Evolutionary conservation across 495 filamentous ascomycete species (phyloP).

Genomic region (Neurospora sp.): DNA sequence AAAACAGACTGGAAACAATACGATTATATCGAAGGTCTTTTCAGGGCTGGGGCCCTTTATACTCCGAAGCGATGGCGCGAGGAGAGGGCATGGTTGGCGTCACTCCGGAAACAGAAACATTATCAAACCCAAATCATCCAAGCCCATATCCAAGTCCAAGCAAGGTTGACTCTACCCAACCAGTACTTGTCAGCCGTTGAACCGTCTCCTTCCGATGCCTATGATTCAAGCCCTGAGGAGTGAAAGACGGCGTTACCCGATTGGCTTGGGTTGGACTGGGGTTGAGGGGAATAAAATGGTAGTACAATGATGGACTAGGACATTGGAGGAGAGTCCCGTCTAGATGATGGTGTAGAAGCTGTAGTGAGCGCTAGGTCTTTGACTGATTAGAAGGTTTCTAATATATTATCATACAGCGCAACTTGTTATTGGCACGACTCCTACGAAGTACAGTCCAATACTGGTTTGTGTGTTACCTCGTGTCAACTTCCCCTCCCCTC

Average conservation of each 20-base stretch:
- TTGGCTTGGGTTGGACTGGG: background rate
- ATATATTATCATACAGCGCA: too few species aligned
- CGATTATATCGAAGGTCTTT: rapidly evolving
- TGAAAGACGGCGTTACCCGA: background rate
- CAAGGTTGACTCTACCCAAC: background rate
- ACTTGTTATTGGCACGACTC: too few species aligned
- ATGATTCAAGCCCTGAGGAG: background rate
- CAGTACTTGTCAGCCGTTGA: background rate
- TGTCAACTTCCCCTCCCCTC: too few species aligned
- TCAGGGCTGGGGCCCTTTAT: background rate
- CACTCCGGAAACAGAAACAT: background rate
- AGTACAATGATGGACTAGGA: background rate
- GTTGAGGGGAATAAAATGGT: background rate
- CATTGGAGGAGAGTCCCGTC: background rate
- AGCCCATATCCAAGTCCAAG: background rate
- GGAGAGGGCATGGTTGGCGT: background rate
- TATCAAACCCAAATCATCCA: background rate
- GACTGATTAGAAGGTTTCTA: too few species aligned
- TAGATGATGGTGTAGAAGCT: too few species aligned
- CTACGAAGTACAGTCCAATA: too few species aligned
- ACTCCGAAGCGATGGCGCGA: background rate
- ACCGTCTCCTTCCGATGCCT: background rate
- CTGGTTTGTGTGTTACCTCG: too few species aligned
- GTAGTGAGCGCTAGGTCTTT: too few species aligned
- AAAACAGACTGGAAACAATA: background rate